Evolutionary conservation across 2,329 filamentous ascomycete species (phyloP).

Genomic region (Monosporascus sp.): DNA sequence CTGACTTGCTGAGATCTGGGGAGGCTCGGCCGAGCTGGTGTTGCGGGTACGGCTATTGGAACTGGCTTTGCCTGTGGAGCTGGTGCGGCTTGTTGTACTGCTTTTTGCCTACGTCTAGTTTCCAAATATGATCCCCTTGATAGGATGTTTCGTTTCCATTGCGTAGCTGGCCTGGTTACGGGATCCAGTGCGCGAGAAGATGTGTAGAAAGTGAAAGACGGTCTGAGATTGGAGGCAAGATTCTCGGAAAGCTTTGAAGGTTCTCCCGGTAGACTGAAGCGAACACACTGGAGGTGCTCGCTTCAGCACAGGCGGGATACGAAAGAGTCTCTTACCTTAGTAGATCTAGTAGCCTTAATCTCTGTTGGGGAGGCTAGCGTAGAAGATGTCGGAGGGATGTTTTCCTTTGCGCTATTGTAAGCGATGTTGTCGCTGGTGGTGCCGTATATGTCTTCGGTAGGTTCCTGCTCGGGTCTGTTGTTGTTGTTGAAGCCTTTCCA

Average conservation of each 20-base stretch:
- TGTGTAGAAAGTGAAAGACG: not conserved
- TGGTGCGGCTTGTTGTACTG: not conserved
- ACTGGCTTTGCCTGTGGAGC: not conserved
- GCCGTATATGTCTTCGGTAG: constrained; percentile 28
- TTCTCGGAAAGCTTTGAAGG: not conserved
- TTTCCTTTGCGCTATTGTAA: constrained; percentile 38
- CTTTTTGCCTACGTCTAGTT: not conserved
- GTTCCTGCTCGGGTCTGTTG: constrained; percentile 14
- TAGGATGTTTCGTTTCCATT: not conserved
- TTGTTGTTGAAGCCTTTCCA: constrained; percentile 28
- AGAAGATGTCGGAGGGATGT: constrained; percentile 32
- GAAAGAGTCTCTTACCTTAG: not conserved
- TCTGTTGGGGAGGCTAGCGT: not conserved
- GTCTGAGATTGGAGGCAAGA: not conserved
- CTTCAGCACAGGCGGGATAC: not conserved
- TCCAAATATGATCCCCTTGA: not conserved
- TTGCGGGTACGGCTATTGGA: not conserved
- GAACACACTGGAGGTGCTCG: not conserved
- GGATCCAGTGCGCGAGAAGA: not conserved
- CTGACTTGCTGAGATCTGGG: not conserved
- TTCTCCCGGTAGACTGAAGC: not conserved
- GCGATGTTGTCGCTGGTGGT: constrained; percentile 14
- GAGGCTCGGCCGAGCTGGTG: not conserved
- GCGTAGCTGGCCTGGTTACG: not conserved
- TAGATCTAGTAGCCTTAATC: not conserved